Percentiles rank a stretch among this genome's conserved stretches.
phyloP scores from a whole-genome alignment of 2,329 filamentous ascomycete genomes.

The Verticillium dahliae region DNA sequence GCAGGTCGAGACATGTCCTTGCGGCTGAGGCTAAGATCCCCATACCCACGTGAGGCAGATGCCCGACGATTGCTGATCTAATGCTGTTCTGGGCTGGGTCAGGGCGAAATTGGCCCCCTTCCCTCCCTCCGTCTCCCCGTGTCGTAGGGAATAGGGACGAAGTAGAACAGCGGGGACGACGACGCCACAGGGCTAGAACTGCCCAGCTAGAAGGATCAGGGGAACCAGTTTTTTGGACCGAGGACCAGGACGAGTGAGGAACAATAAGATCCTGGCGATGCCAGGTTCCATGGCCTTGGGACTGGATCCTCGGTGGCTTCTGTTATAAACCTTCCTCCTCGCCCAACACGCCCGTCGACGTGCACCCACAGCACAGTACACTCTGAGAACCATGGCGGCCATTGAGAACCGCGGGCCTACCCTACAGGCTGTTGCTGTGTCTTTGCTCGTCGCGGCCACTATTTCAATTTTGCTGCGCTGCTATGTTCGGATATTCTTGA shows the following conservation, averaged over 20 bases:
- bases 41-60: not conserved
- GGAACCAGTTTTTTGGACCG: not conserved
- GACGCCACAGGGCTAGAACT: not conserved
- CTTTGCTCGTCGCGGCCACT: slow-evolving; percentile 18
- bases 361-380: not conserved
- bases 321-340: not conserved
- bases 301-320: not conserved
- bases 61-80: not conserved
- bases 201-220: not conserved
- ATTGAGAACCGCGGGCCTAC: slow-evolving; percentile 24
- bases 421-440: slow-evolving; percentile 24
- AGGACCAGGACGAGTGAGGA: not conserved
- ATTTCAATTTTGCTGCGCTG: slow-evolving; percentile 22
- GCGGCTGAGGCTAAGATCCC: not conserved
- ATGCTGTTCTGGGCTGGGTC: not conserved
- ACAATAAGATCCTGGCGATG: not conserved
- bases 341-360: not conserved
- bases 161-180: not conserved
- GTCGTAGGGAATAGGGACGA: not conserved
- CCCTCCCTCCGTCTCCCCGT: not conserved
- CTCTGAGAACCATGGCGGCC: not conserved
- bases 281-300: not conserved
- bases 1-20: not conserved
- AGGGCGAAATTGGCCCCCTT: not conserved
- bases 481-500: slow-evolving; percentile 24